phyloP scores from a whole-genome alignment of 1,139 yeast genomes.

The Sugiyamaella grinbergsii region DNA sequence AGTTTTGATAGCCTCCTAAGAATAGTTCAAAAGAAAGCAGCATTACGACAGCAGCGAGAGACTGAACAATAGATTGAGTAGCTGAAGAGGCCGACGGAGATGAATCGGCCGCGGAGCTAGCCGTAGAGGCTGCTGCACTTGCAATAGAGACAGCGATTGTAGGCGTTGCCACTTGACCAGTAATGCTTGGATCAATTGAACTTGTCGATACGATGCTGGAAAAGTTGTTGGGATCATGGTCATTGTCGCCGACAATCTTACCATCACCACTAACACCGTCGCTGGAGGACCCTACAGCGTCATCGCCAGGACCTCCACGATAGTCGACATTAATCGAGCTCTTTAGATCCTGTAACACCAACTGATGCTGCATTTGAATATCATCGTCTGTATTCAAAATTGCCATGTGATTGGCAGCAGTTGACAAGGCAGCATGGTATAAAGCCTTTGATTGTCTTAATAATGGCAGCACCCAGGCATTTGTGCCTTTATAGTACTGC shows the following conservation, averaged over 20 bases:
- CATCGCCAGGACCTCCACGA: background rate
- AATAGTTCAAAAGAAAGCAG: slow-evolving; percentile 25
- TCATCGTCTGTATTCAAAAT: slow-evolving; percentile 20
- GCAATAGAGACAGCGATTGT: background rate
- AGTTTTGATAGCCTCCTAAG: slow-evolving; percentile 25
- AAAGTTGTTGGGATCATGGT: background rate
- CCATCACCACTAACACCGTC: background rate
- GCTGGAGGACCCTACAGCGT: background rate
- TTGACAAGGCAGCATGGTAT: slow-evolving; percentile 23
- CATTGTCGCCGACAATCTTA: background rate
- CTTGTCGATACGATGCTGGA: background rate
- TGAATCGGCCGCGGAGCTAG: background rate
- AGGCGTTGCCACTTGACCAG: slow-evolving; percentile 2
- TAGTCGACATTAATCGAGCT: slow-evolving; percentile 21
- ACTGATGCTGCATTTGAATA: slow-evolving; percentile 21
- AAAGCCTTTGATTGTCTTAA: slow-evolving; percentile 22
- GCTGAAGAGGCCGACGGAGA: background rate
- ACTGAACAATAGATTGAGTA: slow-evolving; percentile 13
- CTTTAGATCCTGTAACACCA: slow-evolving; percentile 23
- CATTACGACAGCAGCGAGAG: slow-evolving; percentile 24
- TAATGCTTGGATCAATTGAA: slow-evolving; percentile 15
- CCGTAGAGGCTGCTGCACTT: background rate
- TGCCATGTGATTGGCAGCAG: slow-evolving; percentile 23
- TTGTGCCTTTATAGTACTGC: slow-evolving; percentile 25
- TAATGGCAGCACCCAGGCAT: slow-evolving; percentile 22